Conservation (phyloP, 495 filamentous ascomycete genomes). For the Aspergillus nanangensis region DNA sequence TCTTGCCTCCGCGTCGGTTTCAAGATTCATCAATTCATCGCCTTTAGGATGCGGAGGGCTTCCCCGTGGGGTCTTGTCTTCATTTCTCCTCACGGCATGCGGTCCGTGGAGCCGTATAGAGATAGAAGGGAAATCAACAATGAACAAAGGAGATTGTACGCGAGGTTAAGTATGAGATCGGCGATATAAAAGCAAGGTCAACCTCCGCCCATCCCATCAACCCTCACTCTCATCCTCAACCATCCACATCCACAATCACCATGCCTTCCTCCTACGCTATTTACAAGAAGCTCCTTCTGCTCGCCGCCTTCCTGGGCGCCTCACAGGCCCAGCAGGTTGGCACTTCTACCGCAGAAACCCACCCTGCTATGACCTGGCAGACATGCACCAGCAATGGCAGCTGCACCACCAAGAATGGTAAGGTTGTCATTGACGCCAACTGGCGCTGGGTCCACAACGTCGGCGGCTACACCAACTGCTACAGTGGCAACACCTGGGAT, state of each 20-base stretch:
- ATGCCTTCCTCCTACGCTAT: conserved; percentile 13
- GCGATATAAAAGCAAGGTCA: conserved; percentile 2
- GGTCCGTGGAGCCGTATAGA: conserved; percentile 13
- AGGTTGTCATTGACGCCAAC: conserved; percentile 61
- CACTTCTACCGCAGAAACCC: conserved; percentile 50
- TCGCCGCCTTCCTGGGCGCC: conserved; percentile 21
- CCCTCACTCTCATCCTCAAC: not conserved
- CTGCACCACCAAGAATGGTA: conserved; percentile 48
- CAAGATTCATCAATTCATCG: not conserved
- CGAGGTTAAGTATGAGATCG: not conserved
- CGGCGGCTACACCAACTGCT: conserved; percentile 57
- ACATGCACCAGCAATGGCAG: conserved; percentile 48
- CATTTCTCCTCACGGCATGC: conserved; percentile 1
- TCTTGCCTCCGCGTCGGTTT: not conserved
- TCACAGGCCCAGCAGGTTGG: conserved; percentile 51
- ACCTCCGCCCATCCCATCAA: not conserved
- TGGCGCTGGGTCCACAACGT: conserved; percentile 58
- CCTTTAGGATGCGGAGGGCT: not conserved
- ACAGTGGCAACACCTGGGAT: conserved; percentile 57
- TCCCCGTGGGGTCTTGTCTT: conserved; percentile 4
- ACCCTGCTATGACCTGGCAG: conserved; percentile 54
- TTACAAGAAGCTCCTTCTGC: conserved; percentile 19
- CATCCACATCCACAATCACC: not conserved
- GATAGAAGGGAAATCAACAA: too few species aligned
- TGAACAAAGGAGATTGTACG: not conserved